A percentile compares a stretch with the other conserved stretches of the same genome.
Evolutionary conservation across 2,329 filamentous ascomycete genomes (phyloP).

Genomic region (Shiraia sp.): DNA sequence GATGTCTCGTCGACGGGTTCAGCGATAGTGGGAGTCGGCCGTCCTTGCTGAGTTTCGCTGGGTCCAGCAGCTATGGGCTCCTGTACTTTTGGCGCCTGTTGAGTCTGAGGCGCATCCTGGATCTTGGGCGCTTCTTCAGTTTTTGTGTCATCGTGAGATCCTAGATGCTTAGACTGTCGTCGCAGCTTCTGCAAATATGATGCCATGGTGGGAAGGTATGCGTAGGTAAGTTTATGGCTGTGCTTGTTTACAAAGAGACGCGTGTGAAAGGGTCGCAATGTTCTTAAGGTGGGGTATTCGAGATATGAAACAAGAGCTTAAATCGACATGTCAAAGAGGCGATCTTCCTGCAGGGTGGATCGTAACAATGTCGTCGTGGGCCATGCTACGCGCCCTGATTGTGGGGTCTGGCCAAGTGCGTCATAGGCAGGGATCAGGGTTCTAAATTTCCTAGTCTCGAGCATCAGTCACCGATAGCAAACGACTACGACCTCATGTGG

Average conservation of each 20-base stretch:
- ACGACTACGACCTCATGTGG: no score
- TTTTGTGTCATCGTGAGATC: slow-evolving; percentile 17
- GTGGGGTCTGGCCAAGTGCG: slow-evolving; percentile 28
- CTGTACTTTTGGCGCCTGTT: slow-evolving; percentile 12
- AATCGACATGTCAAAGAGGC: slow-evolving; percentile 8
- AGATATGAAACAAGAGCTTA: neutral
- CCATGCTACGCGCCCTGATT: slow-evolving; percentile 23
- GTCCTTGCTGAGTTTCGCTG: slow-evolving; percentile 18
- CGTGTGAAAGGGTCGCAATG: neutral
- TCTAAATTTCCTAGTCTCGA: no score
- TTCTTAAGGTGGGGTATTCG: neutral
- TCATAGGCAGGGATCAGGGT: slow-evolving; percentile 31
- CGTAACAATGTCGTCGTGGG: slow-evolving; percentile 27
- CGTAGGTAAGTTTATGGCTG: neutral
- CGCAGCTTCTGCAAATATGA: slow-evolving; percentile 40
- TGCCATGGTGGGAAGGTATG: slow-evolving; percentile 23
- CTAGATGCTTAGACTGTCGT: slow-evolving; percentile 36
- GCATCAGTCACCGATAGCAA: no score
- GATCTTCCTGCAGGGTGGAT: slow-evolving; percentile 21
- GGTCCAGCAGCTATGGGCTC: slow-evolving; percentile 26
- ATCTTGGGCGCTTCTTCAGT: slow-evolving; percentile 8
- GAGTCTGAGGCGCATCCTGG: slow-evolving; percentile 16
- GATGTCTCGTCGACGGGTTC: slow-evolving; percentile 33
- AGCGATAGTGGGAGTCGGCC: slow-evolving; percentile 25
- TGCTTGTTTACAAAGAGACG: neutral